phyloP scores from a whole-genome alignment of 2,329 filamentous ascomycete species.

The Lasiodiplodia hormozganensis region DNA sequence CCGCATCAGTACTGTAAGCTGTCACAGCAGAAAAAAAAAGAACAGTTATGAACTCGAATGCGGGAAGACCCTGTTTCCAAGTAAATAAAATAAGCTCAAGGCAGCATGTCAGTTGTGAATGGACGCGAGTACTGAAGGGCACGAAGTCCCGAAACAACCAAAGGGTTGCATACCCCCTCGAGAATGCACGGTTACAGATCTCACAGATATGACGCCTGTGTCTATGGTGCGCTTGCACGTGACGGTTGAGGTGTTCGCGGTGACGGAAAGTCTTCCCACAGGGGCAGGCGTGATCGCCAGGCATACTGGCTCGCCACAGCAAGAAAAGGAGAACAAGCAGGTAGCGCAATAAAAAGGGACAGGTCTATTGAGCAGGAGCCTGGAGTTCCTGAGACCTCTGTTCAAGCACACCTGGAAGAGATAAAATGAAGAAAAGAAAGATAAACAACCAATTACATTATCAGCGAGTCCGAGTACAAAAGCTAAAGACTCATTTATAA shows the following conservation, averaged over 20 bases:
- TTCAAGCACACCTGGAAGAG: too few relatives aligned
- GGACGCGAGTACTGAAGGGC: background rate
- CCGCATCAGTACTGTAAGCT: too few relatives aligned
- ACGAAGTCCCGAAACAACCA: background rate
- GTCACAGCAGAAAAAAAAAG: background rate
- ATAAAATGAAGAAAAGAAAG: too few relatives aligned
- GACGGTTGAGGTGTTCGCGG: slow-evolving; percentile 8
- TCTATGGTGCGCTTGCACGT: slow-evolving; percentile 1
- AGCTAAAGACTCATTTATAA: too few relatives aligned
- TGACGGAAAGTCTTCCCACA: slow-evolving; percentile 9
- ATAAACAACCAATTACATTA: too few relatives aligned
- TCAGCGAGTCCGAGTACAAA: too few relatives aligned
- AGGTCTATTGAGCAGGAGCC: too few relatives aligned
- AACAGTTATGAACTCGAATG: background rate
- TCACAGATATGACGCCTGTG: background rate
- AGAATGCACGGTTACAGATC: background rate
- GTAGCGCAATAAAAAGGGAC: too few relatives aligned
- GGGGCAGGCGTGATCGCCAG: background rate
- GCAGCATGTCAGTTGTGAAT: background rate
- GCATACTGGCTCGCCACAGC: background rate
- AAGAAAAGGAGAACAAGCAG: too few relatives aligned
- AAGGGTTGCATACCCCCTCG: background rate
- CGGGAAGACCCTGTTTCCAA: too few relatives aligned
- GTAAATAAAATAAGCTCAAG: too few relatives aligned
- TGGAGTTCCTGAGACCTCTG: too few relatives aligned